Conservation (phyloP, 192 early-diverging fungal species). For the Phlyctochytrium bullatum region DNA sequence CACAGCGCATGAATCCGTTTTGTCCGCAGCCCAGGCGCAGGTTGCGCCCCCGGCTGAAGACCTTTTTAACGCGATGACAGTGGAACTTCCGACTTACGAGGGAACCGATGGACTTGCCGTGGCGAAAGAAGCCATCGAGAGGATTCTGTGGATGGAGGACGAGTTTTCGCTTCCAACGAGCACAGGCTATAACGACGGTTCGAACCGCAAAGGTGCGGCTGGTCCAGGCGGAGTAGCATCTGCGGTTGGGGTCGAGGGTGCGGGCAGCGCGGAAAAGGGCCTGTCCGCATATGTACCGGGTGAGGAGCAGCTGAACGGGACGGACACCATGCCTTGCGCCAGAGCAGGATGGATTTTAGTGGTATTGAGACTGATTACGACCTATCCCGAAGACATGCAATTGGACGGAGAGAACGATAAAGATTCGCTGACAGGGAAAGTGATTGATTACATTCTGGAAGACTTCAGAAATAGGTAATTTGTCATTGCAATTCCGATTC, state of each 20-base stretch:
- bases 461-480: slow-evolving; percentile 60
- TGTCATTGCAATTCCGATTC: slow-evolving; percentile 5
- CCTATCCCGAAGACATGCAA: background rate
- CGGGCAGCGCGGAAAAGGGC: slow-evolving; percentile 17
- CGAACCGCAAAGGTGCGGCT: background rate
- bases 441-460: slow-evolving; percentile 57
- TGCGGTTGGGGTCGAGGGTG: too few species aligned
- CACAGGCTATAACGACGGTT: slow-evolving; percentile 3
- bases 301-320: slow-evolving; percentile 5
- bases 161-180: background rate
- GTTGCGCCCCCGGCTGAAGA: too few species aligned
- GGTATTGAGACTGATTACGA: slow-evolving; percentile 29
- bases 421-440: slow-evolving; percentile 17
- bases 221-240: too few species aligned
- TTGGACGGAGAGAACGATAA: background rate
- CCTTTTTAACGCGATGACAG: background rate
- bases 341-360: slow-evolving; percentile 49
- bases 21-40: too few species aligned
- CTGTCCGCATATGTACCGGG: background rate
- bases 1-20: too few species aligned
- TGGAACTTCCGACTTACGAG: background rate
- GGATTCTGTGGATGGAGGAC: slow-evolving; percentile 26
- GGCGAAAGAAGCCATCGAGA: slow-evolving; percentile 13
- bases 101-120: slow-evolving; percentile 1
- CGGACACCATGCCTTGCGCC: slow-evolving; percentile 26